Evolutionary conservation across 257 asterid species (phyloP).

Genomic region (Jacaranda copaia): DNA sequence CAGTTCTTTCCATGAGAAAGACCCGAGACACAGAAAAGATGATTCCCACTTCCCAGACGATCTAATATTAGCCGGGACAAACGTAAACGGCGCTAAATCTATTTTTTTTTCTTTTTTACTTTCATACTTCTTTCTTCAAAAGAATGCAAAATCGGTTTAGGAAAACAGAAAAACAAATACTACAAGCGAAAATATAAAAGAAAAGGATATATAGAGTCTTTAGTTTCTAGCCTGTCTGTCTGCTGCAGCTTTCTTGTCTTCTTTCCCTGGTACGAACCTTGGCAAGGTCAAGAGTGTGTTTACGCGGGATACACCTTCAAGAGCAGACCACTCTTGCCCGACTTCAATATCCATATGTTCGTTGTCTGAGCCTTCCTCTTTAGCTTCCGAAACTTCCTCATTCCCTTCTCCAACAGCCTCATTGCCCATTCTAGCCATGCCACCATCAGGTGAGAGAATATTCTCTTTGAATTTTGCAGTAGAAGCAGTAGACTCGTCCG

Average conservation of each 20-base stretch:
- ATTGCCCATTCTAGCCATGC: constrained; percentile 18
- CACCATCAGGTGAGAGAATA: constrained; percentile 38
- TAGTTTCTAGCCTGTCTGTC: constrained; percentile 53
- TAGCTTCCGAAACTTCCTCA: constrained; percentile 44
- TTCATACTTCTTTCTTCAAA: not conserved
- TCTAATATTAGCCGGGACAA: constrained; percentile 33
- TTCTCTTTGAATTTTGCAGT: constrained; percentile 47
- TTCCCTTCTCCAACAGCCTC: constrained; percentile 37
- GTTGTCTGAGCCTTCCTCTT: constrained; percentile 49
- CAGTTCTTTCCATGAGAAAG: constrained; percentile 48
- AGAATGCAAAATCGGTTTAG: constrained; percentile 34
- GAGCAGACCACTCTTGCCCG: constrained; percentile 75
- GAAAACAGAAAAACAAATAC: not conserved
- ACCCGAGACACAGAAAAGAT: constrained; percentile 4
- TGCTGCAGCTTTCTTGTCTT: constrained; percentile 51
- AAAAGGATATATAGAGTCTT: constrained; percentile 31
- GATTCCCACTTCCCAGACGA: no score
- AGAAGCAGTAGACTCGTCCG: constrained; percentile 48
- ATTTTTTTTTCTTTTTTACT: not conserved
- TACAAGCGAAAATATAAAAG: constrained; percentile 27
- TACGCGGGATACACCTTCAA: constrained; percentile 78
- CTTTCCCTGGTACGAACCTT: constrained; percentile 66
- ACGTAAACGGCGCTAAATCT: constrained; percentile 34
- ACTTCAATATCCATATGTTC: constrained; percentile 42
- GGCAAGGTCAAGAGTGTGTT: constrained; percentile 78